Conservation (phyloP, 345 rosid genomes). For the Arabidopsis arenosa region DNA sequence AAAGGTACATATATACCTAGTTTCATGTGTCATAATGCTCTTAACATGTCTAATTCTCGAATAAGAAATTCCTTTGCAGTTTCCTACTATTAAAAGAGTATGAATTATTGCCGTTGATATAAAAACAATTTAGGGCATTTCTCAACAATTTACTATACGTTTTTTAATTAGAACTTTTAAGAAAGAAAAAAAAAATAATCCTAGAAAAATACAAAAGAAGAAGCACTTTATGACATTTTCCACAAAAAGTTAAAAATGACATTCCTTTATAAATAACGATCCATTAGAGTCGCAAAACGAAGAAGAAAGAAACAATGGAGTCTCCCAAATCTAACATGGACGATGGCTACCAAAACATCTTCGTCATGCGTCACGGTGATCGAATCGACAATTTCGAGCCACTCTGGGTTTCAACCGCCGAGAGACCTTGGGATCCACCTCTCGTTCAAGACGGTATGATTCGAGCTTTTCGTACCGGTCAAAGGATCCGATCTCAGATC, state of each 20-base stretch:
- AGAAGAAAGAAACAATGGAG: slow-evolving; percentile 33
- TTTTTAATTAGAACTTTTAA: too few species aligned
- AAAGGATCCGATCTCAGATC: slow-evolving; percentile 53
- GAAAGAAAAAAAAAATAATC: too few species aligned
- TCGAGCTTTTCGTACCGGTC: slow-evolving; percentile 61
- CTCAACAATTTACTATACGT: not conserved
- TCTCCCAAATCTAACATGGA: slow-evolving; percentile 29
- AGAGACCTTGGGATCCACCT: slow-evolving; percentile 86
- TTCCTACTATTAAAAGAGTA: not conserved
- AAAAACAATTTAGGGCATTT: not conserved
- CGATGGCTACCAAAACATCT: slow-evolving; percentile 57
- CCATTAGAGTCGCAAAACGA: not conserved
- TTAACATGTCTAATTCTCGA: not conserved
- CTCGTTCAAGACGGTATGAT: slow-evolving; percentile 54
- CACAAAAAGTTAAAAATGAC: not conserved
- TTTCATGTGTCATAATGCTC: not conserved
- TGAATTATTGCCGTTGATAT: not conserved
- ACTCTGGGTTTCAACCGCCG: slow-evolving; percentile 63
- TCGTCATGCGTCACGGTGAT: slow-evolving; percentile 96
- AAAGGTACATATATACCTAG: too few species aligned
- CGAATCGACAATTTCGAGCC: slow-evolving; percentile 73
- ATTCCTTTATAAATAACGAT: not conserved
- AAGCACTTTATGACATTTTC: not conserved
- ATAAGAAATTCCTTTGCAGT: not conserved
- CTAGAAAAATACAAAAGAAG: too few species aligned